Conservation (phyloP, 2,329 filamentous ascomycete genomes). For the Cladosporium sp. region DNA sequence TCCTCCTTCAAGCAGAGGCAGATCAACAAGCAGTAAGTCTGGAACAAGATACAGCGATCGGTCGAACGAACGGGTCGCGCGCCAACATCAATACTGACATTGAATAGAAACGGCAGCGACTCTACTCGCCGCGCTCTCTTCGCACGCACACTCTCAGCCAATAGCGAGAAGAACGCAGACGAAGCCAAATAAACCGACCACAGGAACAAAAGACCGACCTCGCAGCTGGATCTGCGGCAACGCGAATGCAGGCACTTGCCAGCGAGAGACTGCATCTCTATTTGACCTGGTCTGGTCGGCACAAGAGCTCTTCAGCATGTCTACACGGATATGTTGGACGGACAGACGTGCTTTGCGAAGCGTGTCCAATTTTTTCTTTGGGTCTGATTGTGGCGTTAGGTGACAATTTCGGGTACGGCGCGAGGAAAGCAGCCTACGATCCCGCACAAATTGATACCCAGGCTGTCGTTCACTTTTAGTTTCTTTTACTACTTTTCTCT, state of each 20-base stretch:
- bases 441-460: conserved; percentile 17
- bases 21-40: conserved; percentile 61
- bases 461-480: conserved; percentile 6
- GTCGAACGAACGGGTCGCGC: background rate
- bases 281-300: background rate
- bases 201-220: background rate
- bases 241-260: background rate
- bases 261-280: background rate
- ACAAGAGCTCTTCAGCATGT: background rate
- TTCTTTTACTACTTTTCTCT: background rate
- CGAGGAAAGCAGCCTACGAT: conserved; percentile 1
- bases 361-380: background rate
- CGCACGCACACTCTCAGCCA: conserved; percentile 15
- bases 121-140: conserved; percentile 17
- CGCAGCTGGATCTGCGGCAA: conserved; percentile 11
- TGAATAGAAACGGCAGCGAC: conserved; percentile 8
- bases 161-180: conserved; percentile 4
- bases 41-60: background rate
- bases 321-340: background rate
- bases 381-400: conserved; percentile 1
- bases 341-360: background rate
- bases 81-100: background rate
- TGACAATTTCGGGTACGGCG: conserved; percentile 1
- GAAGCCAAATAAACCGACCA: conserved; percentile 1
- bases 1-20: conserved; percentile 78